Conservation (phyloP, 2,329 filamentous ascomycete species). For the Sporothrix protearum region DNA sequence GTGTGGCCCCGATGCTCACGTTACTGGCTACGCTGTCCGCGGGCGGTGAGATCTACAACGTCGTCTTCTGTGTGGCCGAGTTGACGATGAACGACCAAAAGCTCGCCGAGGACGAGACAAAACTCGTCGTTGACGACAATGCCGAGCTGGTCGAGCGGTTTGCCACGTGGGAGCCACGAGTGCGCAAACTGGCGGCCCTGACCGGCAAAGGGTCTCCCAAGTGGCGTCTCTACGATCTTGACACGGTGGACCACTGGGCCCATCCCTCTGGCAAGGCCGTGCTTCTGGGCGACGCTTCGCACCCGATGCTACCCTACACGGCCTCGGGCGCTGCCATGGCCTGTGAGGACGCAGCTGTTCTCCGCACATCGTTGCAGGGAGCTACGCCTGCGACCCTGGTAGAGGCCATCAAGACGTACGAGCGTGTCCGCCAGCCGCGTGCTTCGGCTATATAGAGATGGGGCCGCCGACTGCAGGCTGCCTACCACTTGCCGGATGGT, state of each 20-base stretch:
- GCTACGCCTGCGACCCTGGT: background rate
- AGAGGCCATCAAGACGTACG: slow-evolving; percentile 21
- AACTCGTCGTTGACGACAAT: slow-evolving; percentile 33
- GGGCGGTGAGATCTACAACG: slow-evolving; percentile 35
- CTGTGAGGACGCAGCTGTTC: slow-evolving; percentile 41
- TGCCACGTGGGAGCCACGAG: slow-evolving; percentile 36
- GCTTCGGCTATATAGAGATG: slow-evolving; percentile 27
- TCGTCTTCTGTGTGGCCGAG: slow-evolving; percentile 33
- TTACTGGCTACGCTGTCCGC: slow-evolving; percentile 35
- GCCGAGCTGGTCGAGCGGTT: slow-evolving; percentile 38
- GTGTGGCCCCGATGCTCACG: slow-evolving; percentile 36
- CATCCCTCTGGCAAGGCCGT: slow-evolving; percentile 40
- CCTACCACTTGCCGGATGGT: slow-evolving; percentile 31
- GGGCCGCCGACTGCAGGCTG: slow-evolving; percentile 29
- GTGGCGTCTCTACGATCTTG: slow-evolving; percentile 45
- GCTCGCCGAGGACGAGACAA: slow-evolving; percentile 28
- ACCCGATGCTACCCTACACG: slow-evolving; percentile 48
- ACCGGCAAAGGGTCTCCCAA: slow-evolving; percentile 41
- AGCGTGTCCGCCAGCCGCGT: slow-evolving; percentile 27
- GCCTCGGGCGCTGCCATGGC: slow-evolving; percentile 46
- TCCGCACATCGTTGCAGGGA: slow-evolving; percentile 23
- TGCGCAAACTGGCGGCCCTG: slow-evolving; percentile 37
- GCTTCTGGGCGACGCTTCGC: slow-evolving; percentile 44
- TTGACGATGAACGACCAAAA: slow-evolving; percentile 19
- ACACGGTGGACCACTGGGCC: slow-evolving; percentile 40